Evolutionary conservation across 108 stramenopile genomes (phyloP).

Genomic region (Asterionellopsis glacialis): DNA sequence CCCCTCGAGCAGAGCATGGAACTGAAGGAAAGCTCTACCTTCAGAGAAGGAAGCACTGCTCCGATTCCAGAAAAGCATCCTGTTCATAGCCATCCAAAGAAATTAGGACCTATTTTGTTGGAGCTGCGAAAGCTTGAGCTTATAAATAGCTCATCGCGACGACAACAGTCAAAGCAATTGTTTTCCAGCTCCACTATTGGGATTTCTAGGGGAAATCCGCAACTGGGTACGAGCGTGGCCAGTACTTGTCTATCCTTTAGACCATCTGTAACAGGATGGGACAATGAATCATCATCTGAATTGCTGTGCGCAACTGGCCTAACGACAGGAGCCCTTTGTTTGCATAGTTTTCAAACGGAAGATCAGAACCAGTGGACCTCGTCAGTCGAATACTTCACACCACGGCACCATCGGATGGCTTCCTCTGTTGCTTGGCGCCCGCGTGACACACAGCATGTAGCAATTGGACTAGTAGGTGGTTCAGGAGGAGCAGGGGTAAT

Average conservation of each 20-base stretch:
- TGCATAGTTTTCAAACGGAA: constrained; percentile 42
- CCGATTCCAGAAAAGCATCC: background rate
- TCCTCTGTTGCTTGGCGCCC: constrained; percentile 68
- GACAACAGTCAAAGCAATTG: background rate
- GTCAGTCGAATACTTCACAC: constrained; percentile 59
- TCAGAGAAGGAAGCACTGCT: background rate
- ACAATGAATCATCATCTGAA: background rate
- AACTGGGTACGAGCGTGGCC: constrained; percentile 44
- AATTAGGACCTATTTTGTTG: constrained; percentile 27
- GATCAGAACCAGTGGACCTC: constrained; percentile 18
- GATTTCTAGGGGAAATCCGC: constrained; percentile 52
- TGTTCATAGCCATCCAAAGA: constrained; percentile 1
- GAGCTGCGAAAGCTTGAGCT: constrained; percentile 29
- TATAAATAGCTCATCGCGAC: background rate
- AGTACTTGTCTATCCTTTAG: constrained; percentile 45
- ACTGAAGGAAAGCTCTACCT: background rate
- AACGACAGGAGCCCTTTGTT: constrained; percentile 63
- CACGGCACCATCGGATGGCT: constrained; percentile 62
- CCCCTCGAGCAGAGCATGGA: background rate
- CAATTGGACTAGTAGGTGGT: constrained; percentile 52
- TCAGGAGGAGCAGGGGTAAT: constrained; percentile 4
- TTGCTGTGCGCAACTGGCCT: constrained; percentile 51
- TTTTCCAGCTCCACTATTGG: background rate
- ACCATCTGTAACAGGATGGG: constrained; percentile 2
- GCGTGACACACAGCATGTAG: constrained; percentile 44